Evolutionary conservation across 2,329 filamentous ascomycete genomes (phyloP).

Genomic region (Aspergillus novofumigatus): DNA sequence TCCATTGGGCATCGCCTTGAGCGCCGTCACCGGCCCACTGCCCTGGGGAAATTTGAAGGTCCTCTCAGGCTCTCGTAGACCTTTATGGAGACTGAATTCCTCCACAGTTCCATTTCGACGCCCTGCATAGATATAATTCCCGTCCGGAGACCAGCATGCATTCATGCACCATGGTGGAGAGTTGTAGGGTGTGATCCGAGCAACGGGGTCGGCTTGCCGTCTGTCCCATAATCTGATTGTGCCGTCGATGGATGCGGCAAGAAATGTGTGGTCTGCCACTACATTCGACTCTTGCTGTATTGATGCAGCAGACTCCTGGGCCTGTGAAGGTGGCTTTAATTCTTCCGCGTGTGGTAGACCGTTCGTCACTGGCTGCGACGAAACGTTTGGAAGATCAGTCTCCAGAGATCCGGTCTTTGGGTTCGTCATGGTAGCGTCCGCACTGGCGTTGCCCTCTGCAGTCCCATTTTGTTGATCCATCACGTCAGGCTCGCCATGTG

Average conservation of each 20-base stretch:
- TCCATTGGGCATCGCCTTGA: constrained; percentile 88
- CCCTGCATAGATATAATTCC: constrained; percentile 91
- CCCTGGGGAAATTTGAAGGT: constrained; percentile 84
- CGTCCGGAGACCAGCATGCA: constrained; percentile 92
- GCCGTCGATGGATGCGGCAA: constrained; percentile 63
- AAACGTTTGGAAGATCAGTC: constrained; percentile 18
- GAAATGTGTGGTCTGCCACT: constrained; percentile 67
- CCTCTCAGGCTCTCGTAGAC: constrained; percentile 69
- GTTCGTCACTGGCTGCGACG: constrained; percentile 32
- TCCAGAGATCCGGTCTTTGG: constrained; percentile 17
- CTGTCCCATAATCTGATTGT: constrained; percentile 48
- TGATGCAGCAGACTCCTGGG: constrained; percentile 21
- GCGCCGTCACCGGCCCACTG: constrained; percentile 82
- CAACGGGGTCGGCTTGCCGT: constrained; percentile 69
- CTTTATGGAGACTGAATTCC: constrained; percentile 83
- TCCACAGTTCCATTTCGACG: constrained; percentile 89
- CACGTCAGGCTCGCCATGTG: constrained; percentile 29
- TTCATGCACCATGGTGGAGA: constrained; percentile 97
- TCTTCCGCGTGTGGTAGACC: constrained; percentile 43
- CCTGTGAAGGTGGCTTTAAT: constrained; percentile 25
- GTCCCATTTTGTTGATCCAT: constrained; percentile 18
- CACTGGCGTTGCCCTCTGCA: constrained; percentile 8
- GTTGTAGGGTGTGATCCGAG: constrained; percentile 68
- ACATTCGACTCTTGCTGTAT: constrained; percentile 46
- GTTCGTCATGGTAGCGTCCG: constrained; percentile 2